These are phyloP conservation scores for Auricularia auricula-judae DNA, from an alignment of 768 basidiomycete species.

Conservation along the genomic window DNA sequence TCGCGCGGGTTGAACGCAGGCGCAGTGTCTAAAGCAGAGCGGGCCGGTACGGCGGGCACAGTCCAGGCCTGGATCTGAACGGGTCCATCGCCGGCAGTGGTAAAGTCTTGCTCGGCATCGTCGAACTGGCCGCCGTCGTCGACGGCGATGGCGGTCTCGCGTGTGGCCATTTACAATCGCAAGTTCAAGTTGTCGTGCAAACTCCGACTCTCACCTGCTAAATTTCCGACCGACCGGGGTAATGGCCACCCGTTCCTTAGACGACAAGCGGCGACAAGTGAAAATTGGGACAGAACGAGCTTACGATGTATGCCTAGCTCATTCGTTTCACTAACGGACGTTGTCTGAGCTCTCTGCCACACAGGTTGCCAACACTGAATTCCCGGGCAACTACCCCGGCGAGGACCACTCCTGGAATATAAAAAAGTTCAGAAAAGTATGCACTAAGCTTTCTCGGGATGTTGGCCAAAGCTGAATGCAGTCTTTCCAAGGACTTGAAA, in stretches of 20 bases:
- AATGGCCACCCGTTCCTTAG: slow-evolving; percentile 11
- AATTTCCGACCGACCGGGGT: not conserved
- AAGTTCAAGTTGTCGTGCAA: too few species aligned
- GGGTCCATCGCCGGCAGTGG: slow-evolving; percentile 30
- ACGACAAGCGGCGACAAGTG: slow-evolving; percentile 46
- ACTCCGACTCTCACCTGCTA: too few species aligned
- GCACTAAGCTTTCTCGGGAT: not conserved
- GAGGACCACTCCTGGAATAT: slow-evolving; percentile 84
- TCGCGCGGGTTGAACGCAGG: slow-evolving; percentile 14
- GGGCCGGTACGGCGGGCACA: slow-evolving; percentile 13
- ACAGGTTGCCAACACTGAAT: slow-evolving; percentile 80
- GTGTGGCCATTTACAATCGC: not conserved
- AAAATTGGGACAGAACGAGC: slow-evolving; percentile 59
- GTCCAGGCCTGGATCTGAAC: slow-evolving; percentile 18
- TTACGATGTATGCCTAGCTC: slow-evolving; percentile 22
- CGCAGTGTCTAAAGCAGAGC: slow-evolving; percentile 4
- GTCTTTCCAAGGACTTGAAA: slow-evolving; percentile 48
- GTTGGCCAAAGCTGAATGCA: slow-evolving; percentile 11
- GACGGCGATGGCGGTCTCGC: not conserved
- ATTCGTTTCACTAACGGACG: not conserved
- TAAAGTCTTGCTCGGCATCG: slow-evolving; percentile 36
- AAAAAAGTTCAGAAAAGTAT: slow-evolving; percentile 62
- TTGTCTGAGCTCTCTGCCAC: not conserved
- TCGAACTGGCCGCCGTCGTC: slow-evolving; percentile 44
- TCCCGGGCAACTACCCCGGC: slow-evolving; percentile 77